A percentile compares a stretch with the other conserved stretches of the same genome.
phyloP scores from a whole-genome alignment of 2,329 filamentous ascomycete genomes.

The Zymoseptoria brevis region DNA sequence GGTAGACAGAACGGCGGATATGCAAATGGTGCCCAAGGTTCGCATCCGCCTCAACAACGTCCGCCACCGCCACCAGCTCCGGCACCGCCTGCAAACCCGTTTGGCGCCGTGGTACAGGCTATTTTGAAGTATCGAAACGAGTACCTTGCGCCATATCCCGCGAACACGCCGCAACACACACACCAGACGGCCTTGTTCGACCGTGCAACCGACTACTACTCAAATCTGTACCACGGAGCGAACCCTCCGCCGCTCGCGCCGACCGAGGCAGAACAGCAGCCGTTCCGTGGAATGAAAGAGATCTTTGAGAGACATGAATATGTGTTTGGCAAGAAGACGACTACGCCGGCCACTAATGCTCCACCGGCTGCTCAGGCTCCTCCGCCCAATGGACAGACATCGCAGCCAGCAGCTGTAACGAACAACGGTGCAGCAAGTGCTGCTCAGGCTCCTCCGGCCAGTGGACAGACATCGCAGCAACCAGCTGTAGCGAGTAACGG shows the following conservation, averaged over 20 bases:
- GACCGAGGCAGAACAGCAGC: background rate
- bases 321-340: background rate
- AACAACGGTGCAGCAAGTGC: background rate
- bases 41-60: constrained; percentile 7
- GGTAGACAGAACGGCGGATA: constrained; percentile 4
- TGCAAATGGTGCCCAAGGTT: constrained; percentile 4
- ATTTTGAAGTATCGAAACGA: constrained; percentile 18
- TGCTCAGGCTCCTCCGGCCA: background rate
- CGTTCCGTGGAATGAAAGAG: background rate
- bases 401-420: background rate
- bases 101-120: constrained; percentile 18
- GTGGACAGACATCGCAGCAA: background rate
- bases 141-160: constrained; percentile 9
- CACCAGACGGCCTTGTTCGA: background rate
- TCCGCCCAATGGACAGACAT: background rate
- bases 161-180: background rate
- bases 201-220: background rate
- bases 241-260: background rate
- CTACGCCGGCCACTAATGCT: background rate
- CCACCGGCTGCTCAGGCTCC: background rate
- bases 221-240: background rate
- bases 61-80: constrained; percentile 6
- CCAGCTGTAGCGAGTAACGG: background rate
- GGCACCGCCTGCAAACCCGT: constrained; percentile 11
- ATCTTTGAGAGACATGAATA: background rate